These are phyloP conservation scores for Talaromyces proteolyticus DNA, from an alignment of 495 filamentous ascomycete species.

Conservation along the genomic window DNA sequence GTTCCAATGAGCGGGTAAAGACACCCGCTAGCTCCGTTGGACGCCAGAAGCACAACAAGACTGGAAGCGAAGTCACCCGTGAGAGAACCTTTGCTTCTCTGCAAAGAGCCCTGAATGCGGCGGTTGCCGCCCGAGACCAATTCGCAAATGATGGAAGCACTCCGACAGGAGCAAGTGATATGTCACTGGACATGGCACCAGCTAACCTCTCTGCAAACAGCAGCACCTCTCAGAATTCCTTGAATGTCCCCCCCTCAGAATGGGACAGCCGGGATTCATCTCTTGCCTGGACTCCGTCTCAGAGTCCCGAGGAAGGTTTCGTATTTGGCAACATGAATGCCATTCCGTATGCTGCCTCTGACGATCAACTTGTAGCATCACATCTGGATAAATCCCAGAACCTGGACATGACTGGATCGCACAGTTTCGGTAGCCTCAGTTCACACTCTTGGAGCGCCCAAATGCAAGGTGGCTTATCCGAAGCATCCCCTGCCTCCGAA, in stretches of 20 bases:
- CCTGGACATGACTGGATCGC: slow-evolving; percentile 1
- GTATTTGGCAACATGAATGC: slow-evolving; percentile 14
- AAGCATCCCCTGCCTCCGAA: slow-evolving; percentile 4
- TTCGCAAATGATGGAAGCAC: slow-evolving; percentile 11
- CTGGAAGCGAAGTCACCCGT: slow-evolving; percentile 34
- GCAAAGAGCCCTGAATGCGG: slow-evolving; percentile 39
- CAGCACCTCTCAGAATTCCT: slow-evolving; percentile 10
- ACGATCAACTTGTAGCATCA: slow-evolving; percentile 18
- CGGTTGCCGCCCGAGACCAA: slow-evolving; percentile 32
- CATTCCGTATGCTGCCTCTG: slow-evolving; percentile 11
- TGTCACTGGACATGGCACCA: neutral
- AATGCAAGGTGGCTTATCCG: too few relatives aligned
- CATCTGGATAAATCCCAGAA: slow-evolving; percentile 11
- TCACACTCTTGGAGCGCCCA: slow-evolving; percentile 3
- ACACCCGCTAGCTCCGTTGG: slow-evolving; percentile 11
- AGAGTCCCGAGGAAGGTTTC: slow-evolving; percentile 22
- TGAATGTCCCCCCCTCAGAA: slow-evolving; percentile 22
- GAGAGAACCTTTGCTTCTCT: slow-evolving; percentile 41
- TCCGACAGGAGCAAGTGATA: neutral
- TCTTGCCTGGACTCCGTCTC: slow-evolving; percentile 26
- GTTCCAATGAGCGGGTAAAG: slow-evolving; percentile 18
- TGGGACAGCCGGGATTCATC: slow-evolving; percentile 29
- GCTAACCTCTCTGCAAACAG: neutral
- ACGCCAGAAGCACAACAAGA: slow-evolving; percentile 32
- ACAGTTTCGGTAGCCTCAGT: neutral